Conservation (phyloP, 768 basidiomycete species). For the Rhodotorula paludigena region DNA sequence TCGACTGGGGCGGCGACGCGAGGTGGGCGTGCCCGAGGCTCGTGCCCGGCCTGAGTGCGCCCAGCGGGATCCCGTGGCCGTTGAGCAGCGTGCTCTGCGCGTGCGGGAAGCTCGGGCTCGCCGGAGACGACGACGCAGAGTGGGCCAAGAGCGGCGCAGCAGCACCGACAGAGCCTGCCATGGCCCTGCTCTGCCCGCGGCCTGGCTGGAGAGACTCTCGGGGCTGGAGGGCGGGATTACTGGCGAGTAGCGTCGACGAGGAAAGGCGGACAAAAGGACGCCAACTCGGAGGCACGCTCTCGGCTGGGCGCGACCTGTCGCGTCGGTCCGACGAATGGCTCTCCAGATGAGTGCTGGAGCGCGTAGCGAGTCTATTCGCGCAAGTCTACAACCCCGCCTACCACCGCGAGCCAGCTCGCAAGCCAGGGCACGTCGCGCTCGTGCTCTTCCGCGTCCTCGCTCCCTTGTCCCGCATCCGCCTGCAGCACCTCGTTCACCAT, state of each 20-base stretch:
- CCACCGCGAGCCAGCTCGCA: slow-evolving; percentile 71
- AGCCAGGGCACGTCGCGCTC: slow-evolving; percentile 38
- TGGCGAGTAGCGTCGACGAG: no score
- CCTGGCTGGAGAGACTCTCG: no score
- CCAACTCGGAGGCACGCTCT: no score
- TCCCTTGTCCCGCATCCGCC: background rate
- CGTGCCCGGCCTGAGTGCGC: slow-evolving; percentile 16
- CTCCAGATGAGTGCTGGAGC: no score
- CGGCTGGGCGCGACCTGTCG: background rate
- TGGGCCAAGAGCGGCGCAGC: background rate
- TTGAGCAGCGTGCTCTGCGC: slow-evolving; percentile 12
- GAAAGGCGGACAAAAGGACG: no score
- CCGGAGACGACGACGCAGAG: slow-evolving; percentile 5
- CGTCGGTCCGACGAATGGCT: background rate
- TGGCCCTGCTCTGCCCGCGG: no score
- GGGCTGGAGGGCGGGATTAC: no score
- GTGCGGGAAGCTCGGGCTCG: slow-evolving; percentile 22
- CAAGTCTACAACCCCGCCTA: slow-evolving; percentile 62
- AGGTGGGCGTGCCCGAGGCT: slow-evolving; percentile 6
- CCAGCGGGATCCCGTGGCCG: slow-evolving; percentile 16
- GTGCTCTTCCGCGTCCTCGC: background rate
- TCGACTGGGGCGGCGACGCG: background rate
- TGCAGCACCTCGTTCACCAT: slow-evolving; percentile 65
- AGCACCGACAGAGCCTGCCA: background rate
- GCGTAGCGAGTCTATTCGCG: slow-evolving; percentile 43